phyloP scores from a whole-genome alignment of 2,329 filamentous ascomycete species.

The Cadophora sp. region DNA sequence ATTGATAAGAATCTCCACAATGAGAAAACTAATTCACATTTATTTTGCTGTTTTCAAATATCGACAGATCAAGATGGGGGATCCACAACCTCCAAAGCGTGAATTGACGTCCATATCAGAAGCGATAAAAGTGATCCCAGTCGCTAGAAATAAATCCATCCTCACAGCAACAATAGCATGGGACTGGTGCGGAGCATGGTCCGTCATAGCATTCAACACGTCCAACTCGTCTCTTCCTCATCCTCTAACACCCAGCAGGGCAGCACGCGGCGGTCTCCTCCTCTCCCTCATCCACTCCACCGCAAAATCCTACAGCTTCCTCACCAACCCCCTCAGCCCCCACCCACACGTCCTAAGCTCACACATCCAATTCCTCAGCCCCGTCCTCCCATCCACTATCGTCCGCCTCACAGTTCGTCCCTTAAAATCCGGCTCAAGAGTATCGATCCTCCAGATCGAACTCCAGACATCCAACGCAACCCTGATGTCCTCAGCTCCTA shows the following conservation, averaged over 20 bases:
- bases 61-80: neutral
- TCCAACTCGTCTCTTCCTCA: too few species aligned
- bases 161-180: conserved; percentile 15
- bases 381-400: neutral
- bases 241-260: neutral
- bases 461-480: neutral
- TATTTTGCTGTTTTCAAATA: neutral
- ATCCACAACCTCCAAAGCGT: neutral
- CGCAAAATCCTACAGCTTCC: conserved; percentile 8
- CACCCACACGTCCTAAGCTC: neutral
- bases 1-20: neutral
- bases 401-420: neutral
- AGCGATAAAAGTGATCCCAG: conserved; percentile 1
- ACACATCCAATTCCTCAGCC: conserved; percentile 15
- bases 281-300: conserved; percentile 4
- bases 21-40: neutral
- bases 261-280: conserved; percentile 12
- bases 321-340: neutral
- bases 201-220: neutral
- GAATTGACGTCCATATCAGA: neutral
- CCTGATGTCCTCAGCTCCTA: neutral
- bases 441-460: conserved; percentile 9
- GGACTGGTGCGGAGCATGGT: conserved; percentile 17
- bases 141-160: neutral
- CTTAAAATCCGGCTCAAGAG: neutral